Conservation (phyloP, 495 filamentous ascomycete genomes). For the Aspergillus sclerotiicarbonarius region DNA sequence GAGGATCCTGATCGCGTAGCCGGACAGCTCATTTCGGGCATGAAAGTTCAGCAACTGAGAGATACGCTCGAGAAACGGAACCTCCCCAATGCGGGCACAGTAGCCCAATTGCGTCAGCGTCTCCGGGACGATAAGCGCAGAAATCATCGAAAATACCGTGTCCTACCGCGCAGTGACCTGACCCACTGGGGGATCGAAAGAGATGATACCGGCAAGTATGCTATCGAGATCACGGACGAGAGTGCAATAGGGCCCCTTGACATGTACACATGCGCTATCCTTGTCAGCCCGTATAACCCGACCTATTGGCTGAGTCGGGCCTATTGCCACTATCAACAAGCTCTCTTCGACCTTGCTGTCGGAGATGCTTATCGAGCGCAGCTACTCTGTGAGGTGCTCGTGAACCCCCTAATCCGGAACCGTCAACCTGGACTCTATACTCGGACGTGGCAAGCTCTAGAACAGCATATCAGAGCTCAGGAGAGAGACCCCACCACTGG, state of each 20-base stretch:
- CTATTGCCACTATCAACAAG: constrained; percentile 64
- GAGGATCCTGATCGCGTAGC: background rate
- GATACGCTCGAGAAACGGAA: background rate
- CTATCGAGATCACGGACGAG: constrained; percentile 12
- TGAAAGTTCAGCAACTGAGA: background rate
- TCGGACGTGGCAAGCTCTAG: constrained; percentile 30
- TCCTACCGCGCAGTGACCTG: constrained; percentile 21
- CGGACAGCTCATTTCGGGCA: no score
- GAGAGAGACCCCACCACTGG: background rate
- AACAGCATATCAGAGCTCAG: constrained; percentile 27
- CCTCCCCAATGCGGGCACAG: background rate
- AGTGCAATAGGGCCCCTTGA: constrained; percentile 17
- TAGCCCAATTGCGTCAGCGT: background rate
- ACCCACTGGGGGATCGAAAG: constrained; percentile 24
- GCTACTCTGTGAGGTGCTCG: constrained; percentile 50
- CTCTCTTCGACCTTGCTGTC: constrained; percentile 77
- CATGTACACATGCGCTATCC: constrained; percentile 37
- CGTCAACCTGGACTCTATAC: constrained; percentile 27
- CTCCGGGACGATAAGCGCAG: background rate
- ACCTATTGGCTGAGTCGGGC: constrained; percentile 68
- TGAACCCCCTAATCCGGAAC: constrained; percentile 16
- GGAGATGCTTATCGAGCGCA: constrained; percentile 82
- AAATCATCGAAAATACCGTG: constrained; percentile 5
- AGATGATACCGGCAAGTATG: constrained; percentile 7
- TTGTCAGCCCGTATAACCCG: constrained; percentile 63